Evolutionary conservation across 2,329 filamentous ascomycete species (phyloP), one percentile per base, ranked within the genome.

Genomic region (Sclerotinia glacialis): DNA sequence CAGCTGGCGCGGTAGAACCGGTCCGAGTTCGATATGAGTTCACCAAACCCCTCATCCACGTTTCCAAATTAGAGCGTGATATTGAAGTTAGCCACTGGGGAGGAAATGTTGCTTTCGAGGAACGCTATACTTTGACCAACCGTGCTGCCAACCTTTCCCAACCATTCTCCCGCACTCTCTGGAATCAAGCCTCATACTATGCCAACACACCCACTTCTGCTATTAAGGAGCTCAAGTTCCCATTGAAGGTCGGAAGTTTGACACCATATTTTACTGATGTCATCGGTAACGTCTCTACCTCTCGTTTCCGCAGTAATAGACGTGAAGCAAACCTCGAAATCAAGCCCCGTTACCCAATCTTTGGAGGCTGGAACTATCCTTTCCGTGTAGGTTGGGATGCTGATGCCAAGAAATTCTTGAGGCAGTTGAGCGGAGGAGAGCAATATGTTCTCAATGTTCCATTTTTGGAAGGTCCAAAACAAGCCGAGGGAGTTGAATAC

Each of bases 41-140:
- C 80, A 97, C 91, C 71, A 96, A 94, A 80, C 94, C 95, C 16
- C 83, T 99, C 67, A 89, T 88, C 53, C 91, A 95, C 75, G 86
- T 92, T 61, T 87, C 87, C 44, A 82, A 86, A 21, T 83, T 99
- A 68, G 92, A 98, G 79, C 89, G 95, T 68, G 93, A 98, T 75
- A 82, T 99, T 70, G 95, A 99, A 78, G 89, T 99, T 73, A 96
- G 92, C 77, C 95, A 98, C 79, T 99, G 95, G 95, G 95, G 95
- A 72, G 95, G 95, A 69, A 99, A 99, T 77, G 80, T 98, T 64
- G 95, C 95, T 1, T 92, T 93, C 60, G 95, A 99, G 80, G 95
- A 99, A 81, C 87, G 92, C 67, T 97, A 97, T 80, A 92, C 89
- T 78, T 83, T 98, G 72, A 86, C 86, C 74, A 94, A 99, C 82